Evolutionary conservation across 148 eudicot genomes (phyloP), one percentile per base, ranked within the genome.

Genomic region (Cornus suecica): DNA sequence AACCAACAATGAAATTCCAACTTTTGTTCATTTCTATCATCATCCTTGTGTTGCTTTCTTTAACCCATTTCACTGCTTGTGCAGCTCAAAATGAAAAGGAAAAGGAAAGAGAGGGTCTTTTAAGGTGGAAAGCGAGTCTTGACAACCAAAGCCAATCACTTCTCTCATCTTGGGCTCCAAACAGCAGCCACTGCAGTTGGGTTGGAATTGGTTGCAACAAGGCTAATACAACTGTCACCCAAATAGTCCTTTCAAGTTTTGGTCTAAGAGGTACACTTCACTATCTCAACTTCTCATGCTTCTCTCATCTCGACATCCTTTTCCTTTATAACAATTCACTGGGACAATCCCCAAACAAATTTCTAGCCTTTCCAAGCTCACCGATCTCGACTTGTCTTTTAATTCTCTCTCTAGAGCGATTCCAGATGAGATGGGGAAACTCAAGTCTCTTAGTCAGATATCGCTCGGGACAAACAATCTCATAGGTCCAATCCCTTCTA

Each of bases 181-280:
- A 10, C 15, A 28, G 16, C 10, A 70, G 27, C 30, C 75, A 75
- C 3, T 80, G 79, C 72, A n/a, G 27, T 18, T 75, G 82, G 82
- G n/a, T 7, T 74, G 75, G 82, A 10, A n/a, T 80, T 48, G 30
- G 54, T 29, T 80, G 76, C 72, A 65, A 45, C 11, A 28, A 26
- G 25, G 41, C 69, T 5, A 32, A 32, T 32, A 18, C 75, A 8
- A 71, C 26, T 29, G 64, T 77, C 23, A n/a, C 51, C 32, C 16
- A 24, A 25, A n/a, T 77, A 26, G 23, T 30, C 20, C 68, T 77
- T 2, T 0, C 68, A 5, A 62, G 25, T 28, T 77, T 18, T 25
- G 68, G 74, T 69, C 18, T 77, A 42, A 70, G 8, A 42, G 80
- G n/a, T n/a, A 75, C 52, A 13, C 78, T 80, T 32, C 51, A 51